Base-by-base conservation (phyloP, 1,284 basidiomycete species). In the Lentinula novae-zelandiae region DNA sequence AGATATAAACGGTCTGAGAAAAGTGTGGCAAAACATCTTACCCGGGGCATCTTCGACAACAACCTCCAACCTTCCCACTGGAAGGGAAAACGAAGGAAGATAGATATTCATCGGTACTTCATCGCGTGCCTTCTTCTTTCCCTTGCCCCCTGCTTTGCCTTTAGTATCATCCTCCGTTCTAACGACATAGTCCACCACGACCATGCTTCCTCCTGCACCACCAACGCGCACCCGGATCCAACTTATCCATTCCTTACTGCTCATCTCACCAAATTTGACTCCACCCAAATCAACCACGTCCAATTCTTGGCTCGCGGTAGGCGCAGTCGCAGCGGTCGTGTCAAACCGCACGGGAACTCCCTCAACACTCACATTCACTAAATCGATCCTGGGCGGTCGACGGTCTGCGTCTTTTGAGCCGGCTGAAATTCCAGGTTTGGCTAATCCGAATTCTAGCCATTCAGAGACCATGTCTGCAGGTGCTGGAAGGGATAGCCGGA, bases 371-470 rank as follows among this genome's bases (percentile, higher is more conserved):
- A 82, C 84, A 63, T 77, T 79, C 39, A 82, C 75, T 53, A 90
- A 78, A 17, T 85, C 78, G 40, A 89, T 76, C 57, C 73, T 76
- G 46, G 81, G 78, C 27, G 74, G 73, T 15, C 64, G 57, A 42
- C 20, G 58, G 20, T 54, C 56, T n/a, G 40, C 34, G 2, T 49
- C 34, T 13, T 33, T 20, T 3, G 62, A 62, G 27, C 40, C 38
- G 7, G 57, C 36, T 39, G 61, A 39, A 9, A 55, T 34, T n/a
- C 62, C 64, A 48, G 76, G 73, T 61, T 78, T 77, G 8, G 83
- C 83, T 48, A 92, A 75, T n/a, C 87, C 89, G 67, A 92, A 90
- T 71, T 90, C 88, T n/a, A 92, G 73, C 85, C 84, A 89, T 60
- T 42, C 53, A 6, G 81, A 79, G 58, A 83, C 82, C 13, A 75